Evolutionary conservation across 2,329 filamentous ascomycete genomes (phyloP).

Genomic region (Trichocomaceae sp.): DNA sequence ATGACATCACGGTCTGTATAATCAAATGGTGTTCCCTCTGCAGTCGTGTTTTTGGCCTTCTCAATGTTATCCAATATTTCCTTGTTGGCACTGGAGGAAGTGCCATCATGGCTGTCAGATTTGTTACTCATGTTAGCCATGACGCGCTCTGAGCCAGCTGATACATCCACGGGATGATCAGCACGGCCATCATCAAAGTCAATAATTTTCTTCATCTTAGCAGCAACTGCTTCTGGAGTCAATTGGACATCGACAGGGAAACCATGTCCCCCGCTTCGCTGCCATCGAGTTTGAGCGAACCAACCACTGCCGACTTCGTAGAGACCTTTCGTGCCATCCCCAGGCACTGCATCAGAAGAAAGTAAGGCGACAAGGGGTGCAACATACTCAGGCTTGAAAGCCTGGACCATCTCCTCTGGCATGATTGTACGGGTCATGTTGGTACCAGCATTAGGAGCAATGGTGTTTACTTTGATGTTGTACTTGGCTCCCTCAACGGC

Average conservation of each 20-base stretch:
- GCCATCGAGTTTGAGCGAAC: conserved; percentile 88
- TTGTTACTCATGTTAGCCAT: conserved; percentile 82
- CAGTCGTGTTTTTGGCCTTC: conserved; percentile 64
- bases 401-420: conserved; percentile 95
- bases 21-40: conserved; percentile 67
- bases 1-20: conserved; percentile 85
- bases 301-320: conserved; percentile 96
- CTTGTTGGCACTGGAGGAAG: conserved; percentile 43
- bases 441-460: conserved; percentile 94
- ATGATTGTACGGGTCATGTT: conserved; percentile 90
- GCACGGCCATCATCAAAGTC: conserved; percentile 83
- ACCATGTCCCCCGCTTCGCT: conserved; percentile 78
- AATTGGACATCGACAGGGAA: conserved; percentile 83
- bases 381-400: conserved; percentile 98
- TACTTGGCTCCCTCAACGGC: conserved; percentile 92
- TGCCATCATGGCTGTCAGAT: conserved; percentile 44
- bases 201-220: conserved; percentile 69
- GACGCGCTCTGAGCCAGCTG: conserved; percentile 71
- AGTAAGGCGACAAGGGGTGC: conserved; percentile 86
- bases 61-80: conserved; percentile 69
- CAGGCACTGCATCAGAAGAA: conserved; percentile 77
- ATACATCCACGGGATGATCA: conserved; percentile 74
- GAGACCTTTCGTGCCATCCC: conserved; percentile 74
- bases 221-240: conserved; percentile 75
- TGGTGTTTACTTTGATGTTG: conserved; percentile 97